These are phyloP conservation scores for Leishmania mexicana DNA, from an alignment of 208 protist genomes.

Conservation along the genomic window DNA sequence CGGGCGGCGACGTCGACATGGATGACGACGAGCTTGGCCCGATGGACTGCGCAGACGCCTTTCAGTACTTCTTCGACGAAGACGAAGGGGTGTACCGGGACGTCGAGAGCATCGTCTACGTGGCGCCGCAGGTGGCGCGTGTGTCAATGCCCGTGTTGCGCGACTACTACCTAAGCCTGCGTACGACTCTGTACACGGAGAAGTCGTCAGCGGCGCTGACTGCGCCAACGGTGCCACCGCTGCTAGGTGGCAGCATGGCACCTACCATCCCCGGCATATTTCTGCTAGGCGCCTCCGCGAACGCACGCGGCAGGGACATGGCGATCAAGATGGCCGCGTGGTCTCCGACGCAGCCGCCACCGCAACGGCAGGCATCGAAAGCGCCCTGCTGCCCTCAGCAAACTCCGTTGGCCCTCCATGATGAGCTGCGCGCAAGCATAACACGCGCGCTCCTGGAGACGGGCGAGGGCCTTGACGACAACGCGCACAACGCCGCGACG, in stretches of 20 bases:
- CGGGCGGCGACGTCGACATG: not conserved
- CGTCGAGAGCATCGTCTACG: conserved; percentile 40
- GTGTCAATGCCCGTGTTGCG: conserved; percentile 1
- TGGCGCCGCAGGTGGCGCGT: conserved; percentile 20
- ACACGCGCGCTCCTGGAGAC: not conserved
- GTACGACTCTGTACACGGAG: not conserved
- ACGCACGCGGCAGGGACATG: not conserved
- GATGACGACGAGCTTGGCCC: conserved; percentile 33
- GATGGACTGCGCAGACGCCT: conserved; percentile 63
- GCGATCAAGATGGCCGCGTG: not conserved
- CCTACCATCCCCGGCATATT: not conserved
- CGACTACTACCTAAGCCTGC: conserved; percentile 18
- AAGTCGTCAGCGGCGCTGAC: not conserved
- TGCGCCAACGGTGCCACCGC: too few species aligned
- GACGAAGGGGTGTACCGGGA: conserved; percentile 23
- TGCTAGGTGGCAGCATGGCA: not conserved
- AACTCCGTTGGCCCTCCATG: not conserved
- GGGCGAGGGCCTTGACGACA: not conserved
- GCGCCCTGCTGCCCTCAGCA: not conserved
- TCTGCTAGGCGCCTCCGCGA: not conserved
- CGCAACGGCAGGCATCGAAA: not conserved
- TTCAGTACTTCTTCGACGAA: conserved; percentile 38
- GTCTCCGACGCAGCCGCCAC: not conserved
- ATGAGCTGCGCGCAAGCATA: not conserved
- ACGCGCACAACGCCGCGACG: not conserved